These are phyloP conservation scores for Tylopilus cervinicoccineus DNA, from an alignment of 768 basidiomycete genomes.

Conservation along the genomic window DNA sequence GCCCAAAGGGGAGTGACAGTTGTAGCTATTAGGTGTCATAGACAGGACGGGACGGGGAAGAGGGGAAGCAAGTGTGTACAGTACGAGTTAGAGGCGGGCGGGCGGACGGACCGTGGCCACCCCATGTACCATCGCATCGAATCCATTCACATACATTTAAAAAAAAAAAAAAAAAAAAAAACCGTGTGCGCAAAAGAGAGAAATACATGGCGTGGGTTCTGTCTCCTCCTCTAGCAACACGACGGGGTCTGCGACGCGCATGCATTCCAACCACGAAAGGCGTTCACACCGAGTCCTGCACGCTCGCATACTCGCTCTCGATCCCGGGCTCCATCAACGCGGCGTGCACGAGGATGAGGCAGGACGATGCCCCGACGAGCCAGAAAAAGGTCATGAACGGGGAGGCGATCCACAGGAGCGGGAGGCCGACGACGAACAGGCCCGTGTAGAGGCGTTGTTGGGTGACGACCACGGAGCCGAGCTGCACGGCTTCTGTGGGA, in stretches of 20 bases:
- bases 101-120: no score
- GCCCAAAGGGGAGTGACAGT: neutral
- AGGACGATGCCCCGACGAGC: constrained; percentile 83
- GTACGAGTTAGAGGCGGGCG: no score
- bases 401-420: constrained; percentile 75
- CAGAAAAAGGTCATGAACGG: constrained; percentile 88
- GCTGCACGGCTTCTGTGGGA: constrained; percentile 71
- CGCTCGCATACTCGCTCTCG: constrained; percentile 85
- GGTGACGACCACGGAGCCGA: constrained; percentile 78
- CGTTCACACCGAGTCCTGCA: constrained; percentile 58
- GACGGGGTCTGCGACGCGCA: no score
- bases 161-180: neutral
- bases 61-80: neutral
- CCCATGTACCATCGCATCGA: neutral
- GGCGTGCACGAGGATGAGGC: constrained; percentile 86
- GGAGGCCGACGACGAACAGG: constrained; percentile 90
- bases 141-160: neutral
- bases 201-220: no score
- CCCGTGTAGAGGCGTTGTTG: constrained; percentile 86
- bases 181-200: neutral
- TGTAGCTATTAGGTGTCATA: neutral
- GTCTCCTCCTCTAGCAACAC: no score
- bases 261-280: no score
- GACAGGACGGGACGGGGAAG: neutral
- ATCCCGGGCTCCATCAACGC: constrained; percentile 89